These are phyloP conservation scores for Fusarium sororula DNA, from an alignment of 2,329 filamentous ascomycete species.

Conservation along the genomic window DNA sequence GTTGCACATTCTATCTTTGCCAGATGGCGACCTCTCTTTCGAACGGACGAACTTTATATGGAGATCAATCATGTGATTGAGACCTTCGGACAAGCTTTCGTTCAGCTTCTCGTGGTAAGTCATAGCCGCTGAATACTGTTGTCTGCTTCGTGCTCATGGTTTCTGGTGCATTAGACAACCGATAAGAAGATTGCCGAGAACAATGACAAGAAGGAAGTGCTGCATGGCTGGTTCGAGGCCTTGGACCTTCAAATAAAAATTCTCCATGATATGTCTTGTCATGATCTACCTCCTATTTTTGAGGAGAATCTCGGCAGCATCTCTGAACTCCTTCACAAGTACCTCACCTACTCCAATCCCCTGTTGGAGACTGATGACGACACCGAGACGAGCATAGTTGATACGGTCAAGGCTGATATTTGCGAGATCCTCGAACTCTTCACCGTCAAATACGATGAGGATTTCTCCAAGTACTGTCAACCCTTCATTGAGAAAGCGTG, in stretches of 20 bases:
- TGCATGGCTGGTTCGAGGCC: conserved; percentile 83
- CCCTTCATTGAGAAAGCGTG: conserved; percentile 92
- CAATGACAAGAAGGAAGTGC: conserved; percentile 75
- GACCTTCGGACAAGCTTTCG: conserved; percentile 85
- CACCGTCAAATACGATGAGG: conserved; percentile 94
- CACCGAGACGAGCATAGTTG: conserved; percentile 83
- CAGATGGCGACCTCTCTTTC: conserved; percentile 92
- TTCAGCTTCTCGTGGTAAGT: conserved; percentile 78
- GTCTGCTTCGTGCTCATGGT: conserved; percentile 21
- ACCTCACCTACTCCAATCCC: conserved; percentile 88
- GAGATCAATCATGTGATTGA: conserved; percentile 96
- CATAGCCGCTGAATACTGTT: background rate
- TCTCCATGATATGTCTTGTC: conserved; percentile 95
- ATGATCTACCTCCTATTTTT: conserved; percentile 93
- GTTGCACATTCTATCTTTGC: conserved; percentile 99
- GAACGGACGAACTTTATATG: conserved; percentile 89
- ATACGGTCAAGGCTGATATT: conserved; percentile 91
- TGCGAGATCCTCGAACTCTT: conserved; percentile 92
- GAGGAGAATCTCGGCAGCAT: conserved; percentile 86
- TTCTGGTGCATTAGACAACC: conserved; percentile 59
- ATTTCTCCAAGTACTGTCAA: conserved; percentile 81
- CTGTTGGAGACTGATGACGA: conserved; percentile 87
- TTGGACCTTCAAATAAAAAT: conserved; percentile 91
- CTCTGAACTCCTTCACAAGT: conserved; percentile 86
- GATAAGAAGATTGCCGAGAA: conserved; percentile 79